Evolutionary conservation across 805 yeast species (phyloP), one percentile per base, ranked within the genome.

Genomic region (Suhomyces pyralidae): DNA sequence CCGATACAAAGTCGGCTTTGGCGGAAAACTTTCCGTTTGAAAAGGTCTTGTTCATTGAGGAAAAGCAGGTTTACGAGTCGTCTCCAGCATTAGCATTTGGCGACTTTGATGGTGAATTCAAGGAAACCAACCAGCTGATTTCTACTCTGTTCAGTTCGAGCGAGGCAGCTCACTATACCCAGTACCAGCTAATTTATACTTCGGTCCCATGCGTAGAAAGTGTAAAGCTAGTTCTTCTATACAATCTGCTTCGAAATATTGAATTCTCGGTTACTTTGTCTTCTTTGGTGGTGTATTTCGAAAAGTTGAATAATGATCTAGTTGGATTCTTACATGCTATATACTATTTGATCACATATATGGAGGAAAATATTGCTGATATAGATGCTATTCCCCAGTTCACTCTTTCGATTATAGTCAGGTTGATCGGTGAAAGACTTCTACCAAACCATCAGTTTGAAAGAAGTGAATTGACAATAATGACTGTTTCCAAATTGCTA

Each of bases 391-490:
- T 49, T 12, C 28, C 57, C 4, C 17, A 45, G 15, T 17, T 26
- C n/a, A 14, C 48, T 2, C 36, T 63, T 30, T 52, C 46, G 12
- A 51, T 45, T 25, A 42, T 70, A 20, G 51, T 69, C 20, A 56
- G 74, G 36, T 20, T 68, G 6, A 51, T 71, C 25, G 78, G 78
- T 1, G 74, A 70, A 22, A 62, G 60, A 1, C 56, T 69, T 3
- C 53, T 78, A 7, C 52, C 64, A 2, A 43, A 57, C 12, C 69
- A 63, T 46, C 58, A 58, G 7, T 60, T 62, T 20, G 80, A 79
- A 55, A 68, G 79, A 46, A 65, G 62, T 9, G 84, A 81, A 49
- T 51, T 68, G 9, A 66, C 80, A 0, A 49, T 77, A 1, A 46
- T 61, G n/a, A 51, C 70, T 0, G 62, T 73, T 0, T 70, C 78